phyloP scores from a whole-genome alignment of 345 rosid genomes.

The Melaleuca quinquenervia region DNA sequence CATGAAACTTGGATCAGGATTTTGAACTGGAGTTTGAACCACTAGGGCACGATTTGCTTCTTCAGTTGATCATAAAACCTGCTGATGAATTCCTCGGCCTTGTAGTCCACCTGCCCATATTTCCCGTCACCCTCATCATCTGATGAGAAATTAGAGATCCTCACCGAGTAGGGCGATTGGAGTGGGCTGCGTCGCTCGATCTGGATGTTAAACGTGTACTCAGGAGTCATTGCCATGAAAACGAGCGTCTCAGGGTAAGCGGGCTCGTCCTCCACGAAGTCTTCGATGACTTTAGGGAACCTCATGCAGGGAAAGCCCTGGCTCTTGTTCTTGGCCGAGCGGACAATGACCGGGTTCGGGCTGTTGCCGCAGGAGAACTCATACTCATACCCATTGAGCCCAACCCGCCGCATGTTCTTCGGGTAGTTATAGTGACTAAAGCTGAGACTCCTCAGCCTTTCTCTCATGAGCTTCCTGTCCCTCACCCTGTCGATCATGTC shows the following conservation, averaged over 20 bases:
- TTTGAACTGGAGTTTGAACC: neutral
- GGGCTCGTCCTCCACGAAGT: neutral
- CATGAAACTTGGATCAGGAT: neutral
- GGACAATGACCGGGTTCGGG: neutral
- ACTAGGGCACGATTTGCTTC: neutral
- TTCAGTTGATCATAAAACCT: slow-evolving; percentile 1
- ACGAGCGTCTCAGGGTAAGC: neutral
- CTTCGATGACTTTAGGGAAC: neutral
- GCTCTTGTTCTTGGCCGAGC: neutral
- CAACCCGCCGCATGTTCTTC: neutral
- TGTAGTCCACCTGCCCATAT: neutral
- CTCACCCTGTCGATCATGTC: neutral
- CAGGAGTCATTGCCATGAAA: neutral
- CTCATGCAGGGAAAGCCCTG: neutral
- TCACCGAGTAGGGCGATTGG: neutral
- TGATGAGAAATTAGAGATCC: neutral
- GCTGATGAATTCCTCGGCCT: slow-evolving; percentile 4
- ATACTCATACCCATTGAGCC: neutral
- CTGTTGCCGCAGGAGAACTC: slow-evolving; percentile 4
- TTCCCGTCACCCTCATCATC: neutral
- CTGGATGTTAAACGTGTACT: neutral
- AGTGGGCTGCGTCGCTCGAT: neutral
- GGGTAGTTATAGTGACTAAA: neutral
- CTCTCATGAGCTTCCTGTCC: neutral
- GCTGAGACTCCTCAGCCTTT: neutral